These are phyloP conservation scores for Fusarium verticillioides DNA, from an alignment of 2,329 filamentous ascomycete species.

Conservation along the genomic window DNA sequence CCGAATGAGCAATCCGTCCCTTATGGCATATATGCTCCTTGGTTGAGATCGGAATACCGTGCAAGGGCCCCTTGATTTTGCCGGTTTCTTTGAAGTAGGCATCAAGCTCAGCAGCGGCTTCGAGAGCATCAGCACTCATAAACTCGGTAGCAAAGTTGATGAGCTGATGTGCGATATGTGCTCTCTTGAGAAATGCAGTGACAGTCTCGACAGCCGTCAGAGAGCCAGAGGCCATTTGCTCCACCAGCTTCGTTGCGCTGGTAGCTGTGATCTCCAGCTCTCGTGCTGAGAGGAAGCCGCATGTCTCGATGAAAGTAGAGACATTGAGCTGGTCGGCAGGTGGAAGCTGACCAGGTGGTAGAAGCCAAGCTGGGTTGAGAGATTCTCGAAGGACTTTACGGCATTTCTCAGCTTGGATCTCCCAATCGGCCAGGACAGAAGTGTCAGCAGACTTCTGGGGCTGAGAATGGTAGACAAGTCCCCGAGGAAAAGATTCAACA, in stretches of 20 bases:
- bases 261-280: not conserved
- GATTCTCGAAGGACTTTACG: not conserved
- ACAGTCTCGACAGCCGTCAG: not conserved
- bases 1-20: not conserved
- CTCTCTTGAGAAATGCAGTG: not conserved
- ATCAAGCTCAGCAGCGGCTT: not conserved
- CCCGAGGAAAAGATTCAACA: not conserved
- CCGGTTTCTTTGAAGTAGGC: not conserved
- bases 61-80: not conserved
- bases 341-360: not conserved
- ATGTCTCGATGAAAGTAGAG: accelerated
- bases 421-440: not conserved
- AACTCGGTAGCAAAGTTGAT: not conserved
- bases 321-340: not conserved
- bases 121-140: accelerated
- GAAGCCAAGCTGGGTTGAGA: not conserved
- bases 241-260: not conserved
- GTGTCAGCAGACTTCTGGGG: not conserved
- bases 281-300: not conserved
- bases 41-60: not conserved
- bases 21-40: not conserved
- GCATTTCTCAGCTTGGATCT: not conserved
- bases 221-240: not conserved
- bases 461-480: not conserved
- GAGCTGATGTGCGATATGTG: not conserved